Evolutionary conservation across 805 yeast genomes (phyloP).

Genomic region (Saturnispora quitensis): DNA sequence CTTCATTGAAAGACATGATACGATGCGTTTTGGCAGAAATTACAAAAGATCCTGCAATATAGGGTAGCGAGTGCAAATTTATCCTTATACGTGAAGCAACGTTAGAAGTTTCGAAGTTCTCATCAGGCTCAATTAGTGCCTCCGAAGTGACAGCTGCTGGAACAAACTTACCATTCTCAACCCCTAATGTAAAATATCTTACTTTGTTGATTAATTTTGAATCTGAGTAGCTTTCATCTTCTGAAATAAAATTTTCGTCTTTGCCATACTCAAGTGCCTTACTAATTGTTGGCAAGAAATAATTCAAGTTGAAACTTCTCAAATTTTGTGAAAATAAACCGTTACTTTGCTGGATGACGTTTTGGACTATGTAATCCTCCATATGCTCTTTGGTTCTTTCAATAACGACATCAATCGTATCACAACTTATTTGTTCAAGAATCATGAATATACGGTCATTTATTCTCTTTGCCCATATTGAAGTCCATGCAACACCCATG

Average conservation of each 20-base stretch:
- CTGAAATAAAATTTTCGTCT: not conserved
- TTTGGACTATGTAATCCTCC: conserved; percentile 10
- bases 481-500: conserved; percentile 66
- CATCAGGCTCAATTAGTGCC: conserved; percentile 39
- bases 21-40: conserved; percentile 42
- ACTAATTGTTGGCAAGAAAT: conserved; percentile 20
- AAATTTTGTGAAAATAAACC: conserved; percentile 18
- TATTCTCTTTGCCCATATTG: conserved; percentile 81
- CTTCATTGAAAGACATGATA: conserved; percentile 67
- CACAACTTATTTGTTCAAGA: conserved; percentile 76
- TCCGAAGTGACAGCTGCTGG: conserved; percentile 72
- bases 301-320: conserved; percentile 7
- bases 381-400: conserved; percentile 26
- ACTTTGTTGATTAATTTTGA: conserved; percentile 41
- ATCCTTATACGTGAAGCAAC: conserved; percentile 35
- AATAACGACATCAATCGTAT: conserved; percentile 49
- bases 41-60: conserved; percentile 79
- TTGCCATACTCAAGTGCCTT: conserved; percentile 10
- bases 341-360: conserved; percentile 9
- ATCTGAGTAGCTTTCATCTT: conserved; percentile 18
- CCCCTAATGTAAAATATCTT: conserved; percentile 53
- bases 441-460: conserved; percentile 68
- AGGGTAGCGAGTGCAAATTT: conserved; percentile 70
- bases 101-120: conserved; percentile 12
- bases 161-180: conserved; percentile 32